Evolutionary conservation across 2,329 filamentous ascomycete genomes (phyloP).

Genomic region (Tetracladium maxilliforme): DNA sequence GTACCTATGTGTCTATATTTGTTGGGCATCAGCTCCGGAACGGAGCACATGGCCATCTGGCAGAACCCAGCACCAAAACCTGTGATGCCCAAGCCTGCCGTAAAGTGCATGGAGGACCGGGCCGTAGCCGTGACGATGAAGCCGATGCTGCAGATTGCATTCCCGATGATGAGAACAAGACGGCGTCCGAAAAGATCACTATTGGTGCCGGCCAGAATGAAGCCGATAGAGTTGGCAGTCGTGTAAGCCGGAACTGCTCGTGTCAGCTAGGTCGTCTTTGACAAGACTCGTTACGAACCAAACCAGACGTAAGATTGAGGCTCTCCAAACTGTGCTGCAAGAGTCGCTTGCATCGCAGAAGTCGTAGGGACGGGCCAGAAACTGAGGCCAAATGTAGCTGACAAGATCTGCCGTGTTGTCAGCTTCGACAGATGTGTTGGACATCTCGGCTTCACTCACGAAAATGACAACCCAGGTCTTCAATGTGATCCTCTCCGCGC

Average conservation of each 20-base stretch:
- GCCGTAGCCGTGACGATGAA: constrained; percentile 21
- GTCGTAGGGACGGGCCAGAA: constrained; percentile 22
- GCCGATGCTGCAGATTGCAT: constrained; percentile 21
- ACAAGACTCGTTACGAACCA: no score
- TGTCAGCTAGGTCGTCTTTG: no score
- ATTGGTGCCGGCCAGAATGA: constrained; percentile 21
- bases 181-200: constrained; percentile 30
- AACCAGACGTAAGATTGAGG: constrained; percentile 16
- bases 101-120: constrained; percentile 21
- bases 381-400: constrained; percentile 19
- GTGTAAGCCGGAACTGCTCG: no score
- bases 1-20: constrained; percentile 8
- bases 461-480: constrained; percentile 23
- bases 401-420: constrained; percentile 12
- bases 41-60: constrained; percentile 22
- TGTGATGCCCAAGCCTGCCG: constrained; percentile 22
- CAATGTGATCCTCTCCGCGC: no score
- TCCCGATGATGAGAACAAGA: constrained; percentile 28
- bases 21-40: constrained; percentile 1
- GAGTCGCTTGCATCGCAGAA: constrained; percentile 13
- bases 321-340: constrained; percentile 19
- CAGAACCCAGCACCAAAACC: constrained; percentile 15
- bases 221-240: no score
- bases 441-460: constrained; percentile 2
- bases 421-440: neutral